Conservation (phyloP, 495 filamentous ascomycete species). For the Astrothelium subdiscretum region DNA sequence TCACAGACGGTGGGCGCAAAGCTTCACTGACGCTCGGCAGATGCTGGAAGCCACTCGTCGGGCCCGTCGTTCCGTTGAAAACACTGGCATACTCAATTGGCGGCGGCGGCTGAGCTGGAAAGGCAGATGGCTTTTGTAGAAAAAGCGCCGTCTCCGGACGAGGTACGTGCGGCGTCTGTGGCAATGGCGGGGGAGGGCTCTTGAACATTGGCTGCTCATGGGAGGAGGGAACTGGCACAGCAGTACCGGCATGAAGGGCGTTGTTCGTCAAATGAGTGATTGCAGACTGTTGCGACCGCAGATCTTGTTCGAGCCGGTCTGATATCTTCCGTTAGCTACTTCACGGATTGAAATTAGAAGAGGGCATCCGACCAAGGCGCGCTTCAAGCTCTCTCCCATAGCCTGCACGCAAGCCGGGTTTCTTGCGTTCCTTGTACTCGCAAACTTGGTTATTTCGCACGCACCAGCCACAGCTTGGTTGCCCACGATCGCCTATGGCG, state of each 20-base stretch:
- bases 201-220: constrained; percentile 17
- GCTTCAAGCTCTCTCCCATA: constrained; percentile 84
- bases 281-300: constrained; percentile 27
- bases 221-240: constrained; percentile 9
- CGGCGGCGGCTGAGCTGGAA: constrained; percentile 3
- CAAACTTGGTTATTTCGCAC: constrained; percentile 62
- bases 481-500: constrained; percentile 45
- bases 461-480: constrained; percentile 85
- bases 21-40: background rate
- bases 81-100: background rate
- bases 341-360: constrained; percentile 7
- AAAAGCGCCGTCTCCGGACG: constrained; percentile 52
- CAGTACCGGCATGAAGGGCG: constrained; percentile 4
- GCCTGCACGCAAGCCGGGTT: constrained; percentile 71
- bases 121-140: constrained; percentile 43
- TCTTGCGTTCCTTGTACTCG: constrained; percentile 79
- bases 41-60: background rate
- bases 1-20: background rate
- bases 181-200: constrained; percentile 10
- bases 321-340: background rate
- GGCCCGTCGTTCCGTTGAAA: background rate
- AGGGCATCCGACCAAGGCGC: constrained; percentile 40
- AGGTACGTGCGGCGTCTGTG: constrained; percentile 35
- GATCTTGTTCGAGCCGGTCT: constrained; percentile 24
- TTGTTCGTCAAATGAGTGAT: constrained; percentile 24